Conservation (phyloP, 2,329 filamentous ascomycete species). For the Botrytis galanthina region DNA sequence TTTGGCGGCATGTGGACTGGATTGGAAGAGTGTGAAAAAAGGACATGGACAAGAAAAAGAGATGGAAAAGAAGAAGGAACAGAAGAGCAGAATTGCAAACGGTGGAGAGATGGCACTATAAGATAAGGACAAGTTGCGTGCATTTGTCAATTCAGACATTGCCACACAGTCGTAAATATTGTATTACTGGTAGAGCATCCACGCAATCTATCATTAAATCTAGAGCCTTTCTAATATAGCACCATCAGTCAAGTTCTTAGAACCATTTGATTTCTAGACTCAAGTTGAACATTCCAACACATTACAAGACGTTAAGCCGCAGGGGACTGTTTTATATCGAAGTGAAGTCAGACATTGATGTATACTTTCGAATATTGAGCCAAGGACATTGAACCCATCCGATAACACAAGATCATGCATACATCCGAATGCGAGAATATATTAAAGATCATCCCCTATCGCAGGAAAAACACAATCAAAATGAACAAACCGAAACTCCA, state of each 20-base stretch:
- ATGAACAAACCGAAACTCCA: not conserved
- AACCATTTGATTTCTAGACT: not conserved
- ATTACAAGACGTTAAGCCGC: not conserved
- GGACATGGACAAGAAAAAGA: constrained; percentile 27
- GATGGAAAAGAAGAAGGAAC: constrained; percentile 11
- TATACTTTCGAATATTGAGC: not conserved
- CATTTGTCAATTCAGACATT: not conserved
- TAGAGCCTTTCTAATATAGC: not conserved
- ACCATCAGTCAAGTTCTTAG: not conserved
- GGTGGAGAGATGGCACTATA: not conserved
- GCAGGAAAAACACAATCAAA: not conserved
- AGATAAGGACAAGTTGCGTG: not conserved
- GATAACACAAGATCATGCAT: not conserved
- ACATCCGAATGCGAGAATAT: not conserved
- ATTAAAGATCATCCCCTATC: not conserved
- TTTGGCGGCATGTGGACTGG: constrained; percentile 44
- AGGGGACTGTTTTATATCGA: not conserved
- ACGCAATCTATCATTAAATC: not conserved
- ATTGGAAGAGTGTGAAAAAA: constrained; percentile 56
- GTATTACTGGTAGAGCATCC: not conserved
- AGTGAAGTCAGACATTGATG: not conserved
- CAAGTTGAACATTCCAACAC: not conserved
- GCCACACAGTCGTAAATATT: not conserved
- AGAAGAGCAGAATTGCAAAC: not conserved
- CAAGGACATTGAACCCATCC: not conserved